phyloP scores from a whole-genome alignment of 768 basidiomycete species.

The Amanita brunnescens region DNA sequence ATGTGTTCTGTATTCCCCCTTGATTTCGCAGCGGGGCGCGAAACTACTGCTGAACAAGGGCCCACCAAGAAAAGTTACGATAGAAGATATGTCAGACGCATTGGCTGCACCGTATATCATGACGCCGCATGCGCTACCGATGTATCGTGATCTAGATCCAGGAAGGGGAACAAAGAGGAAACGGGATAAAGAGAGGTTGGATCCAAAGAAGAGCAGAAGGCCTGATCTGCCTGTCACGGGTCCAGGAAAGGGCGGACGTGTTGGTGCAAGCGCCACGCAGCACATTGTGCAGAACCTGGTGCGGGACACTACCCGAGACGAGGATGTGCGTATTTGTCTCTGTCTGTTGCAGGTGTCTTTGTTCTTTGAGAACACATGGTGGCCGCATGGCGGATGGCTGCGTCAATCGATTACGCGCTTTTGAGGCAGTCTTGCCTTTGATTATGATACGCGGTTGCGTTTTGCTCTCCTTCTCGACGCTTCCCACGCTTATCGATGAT shows the following conservation, averaged over 20 bases:
- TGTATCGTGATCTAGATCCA: conserved; percentile 80
- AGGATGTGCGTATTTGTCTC: conserved; percentile 71
- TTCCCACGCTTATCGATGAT: conserved; percentile 6
- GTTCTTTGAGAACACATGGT: conserved; percentile 4
- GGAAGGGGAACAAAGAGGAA: conserved; percentile 78
- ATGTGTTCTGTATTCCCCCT: conserved; percentile 87
- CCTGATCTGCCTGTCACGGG: conserved; percentile 92
- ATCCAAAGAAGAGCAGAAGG: conserved; percentile 85
- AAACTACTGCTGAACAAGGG: conserved; percentile 84
- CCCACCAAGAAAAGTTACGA: conserved; percentile 69
- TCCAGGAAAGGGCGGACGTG: conserved; percentile 87
- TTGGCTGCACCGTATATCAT: conserved; percentile 80
- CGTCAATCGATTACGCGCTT: background rate
- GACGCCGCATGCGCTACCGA: conserved; percentile 86
- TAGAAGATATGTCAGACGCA: conserved; percentile 86
- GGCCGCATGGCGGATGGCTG: conserved; percentile 10
- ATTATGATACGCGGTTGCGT: conserved; percentile 9
- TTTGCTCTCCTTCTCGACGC: conserved; percentile 7
- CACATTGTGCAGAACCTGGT: conserved; percentile 95
- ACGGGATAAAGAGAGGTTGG: conserved; percentile 79
- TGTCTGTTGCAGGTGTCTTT: conserved; percentile 12
- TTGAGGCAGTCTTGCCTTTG: background rate
- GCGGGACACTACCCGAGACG: conserved; percentile 80
- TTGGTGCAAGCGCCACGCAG: conserved; percentile 95
- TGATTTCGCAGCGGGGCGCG: conserved; percentile 84